phyloP scores from a whole-genome alignment of 2,329 filamentous ascomycete species.

The Lasiodiplodia citricola region DNA sequence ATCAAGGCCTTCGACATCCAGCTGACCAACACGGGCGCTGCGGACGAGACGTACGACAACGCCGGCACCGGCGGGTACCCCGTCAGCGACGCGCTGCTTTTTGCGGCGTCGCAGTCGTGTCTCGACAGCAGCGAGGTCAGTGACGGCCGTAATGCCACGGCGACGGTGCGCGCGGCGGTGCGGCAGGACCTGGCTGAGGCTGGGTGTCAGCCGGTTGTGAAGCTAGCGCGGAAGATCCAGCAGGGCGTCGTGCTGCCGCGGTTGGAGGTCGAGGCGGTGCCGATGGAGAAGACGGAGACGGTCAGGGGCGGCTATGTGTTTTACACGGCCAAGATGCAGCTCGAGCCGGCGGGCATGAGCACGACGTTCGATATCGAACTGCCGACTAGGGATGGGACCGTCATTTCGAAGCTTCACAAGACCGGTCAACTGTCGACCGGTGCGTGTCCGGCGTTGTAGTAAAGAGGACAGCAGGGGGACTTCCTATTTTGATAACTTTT shows the following conservation, averaged over 20 bases:
- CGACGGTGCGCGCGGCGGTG: background rate
- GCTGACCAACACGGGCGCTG: background rate
- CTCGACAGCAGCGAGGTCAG: background rate
- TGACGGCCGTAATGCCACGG: background rate
- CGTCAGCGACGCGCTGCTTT: background rate
- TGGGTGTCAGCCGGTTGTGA: background rate
- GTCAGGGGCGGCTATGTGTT: slow-evolving; percentile 8
- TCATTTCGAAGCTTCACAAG: background rate
- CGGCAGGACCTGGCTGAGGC: background rate
- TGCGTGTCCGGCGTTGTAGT: too few relatives aligned
- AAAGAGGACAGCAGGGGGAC: too few relatives aligned
- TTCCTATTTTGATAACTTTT: too few relatives aligned
- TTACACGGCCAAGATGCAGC: background rate
- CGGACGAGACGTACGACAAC: slow-evolving; percentile 1
- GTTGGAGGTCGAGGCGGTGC: background rate
- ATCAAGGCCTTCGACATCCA: background rate
- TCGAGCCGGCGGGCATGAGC: background rate
- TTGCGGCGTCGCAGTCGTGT: background rate
- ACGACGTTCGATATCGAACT: slow-evolving; percentile 16
- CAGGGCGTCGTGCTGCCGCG: background rate
- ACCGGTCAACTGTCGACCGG: background rate
- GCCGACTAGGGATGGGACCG: background rate
- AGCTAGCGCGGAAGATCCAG: background rate
- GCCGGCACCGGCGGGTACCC: slow-evolving; percentile 4
- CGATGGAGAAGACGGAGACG: background rate